These are phyloP conservation scores for Mycosarcoma mackinlayi DNA, from an alignment of 1,284 basidiomycete species.

Conservation along the genomic window DNA sequence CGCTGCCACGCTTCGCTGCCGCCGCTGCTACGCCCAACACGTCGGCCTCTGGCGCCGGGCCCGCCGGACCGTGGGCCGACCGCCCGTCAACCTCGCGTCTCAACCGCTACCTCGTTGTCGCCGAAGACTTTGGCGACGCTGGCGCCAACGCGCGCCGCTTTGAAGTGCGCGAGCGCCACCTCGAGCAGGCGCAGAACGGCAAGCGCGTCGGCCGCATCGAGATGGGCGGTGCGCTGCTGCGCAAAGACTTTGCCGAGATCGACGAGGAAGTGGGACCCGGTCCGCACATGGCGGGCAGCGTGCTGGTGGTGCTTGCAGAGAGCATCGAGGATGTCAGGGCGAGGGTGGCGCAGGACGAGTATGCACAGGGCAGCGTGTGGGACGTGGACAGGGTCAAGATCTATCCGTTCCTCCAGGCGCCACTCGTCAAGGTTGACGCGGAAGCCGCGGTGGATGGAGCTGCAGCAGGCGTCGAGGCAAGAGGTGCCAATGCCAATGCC, in stretches of 20 bases:
- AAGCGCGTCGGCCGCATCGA: constrained; percentile 52
- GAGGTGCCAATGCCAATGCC: constrained; percentile 3
- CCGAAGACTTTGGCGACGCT: constrained; percentile 44
- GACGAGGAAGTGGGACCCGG: constrained; percentile 43
- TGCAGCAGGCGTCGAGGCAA: neutral
- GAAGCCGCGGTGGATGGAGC: neutral
- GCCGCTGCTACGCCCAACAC: no score
- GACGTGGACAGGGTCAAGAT: constrained; percentile 46
- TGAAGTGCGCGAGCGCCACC: constrained; percentile 56
- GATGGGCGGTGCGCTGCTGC: constrained; percentile 53
- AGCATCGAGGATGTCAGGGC: constrained; percentile 50
- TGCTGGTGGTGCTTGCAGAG: constrained; percentile 51
- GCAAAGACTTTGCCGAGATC: constrained; percentile 49
- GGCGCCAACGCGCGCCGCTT: constrained; percentile 48
- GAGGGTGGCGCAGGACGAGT: constrained; percentile 52
- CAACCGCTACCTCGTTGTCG: constrained; percentile 55
- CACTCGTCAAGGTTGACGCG: constrained; percentile 7
- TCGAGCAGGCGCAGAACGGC: constrained; percentile 47
- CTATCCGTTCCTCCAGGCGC: constrained; percentile 53
- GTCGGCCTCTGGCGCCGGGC: neutral
- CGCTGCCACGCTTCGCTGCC: constrained; percentile 10
- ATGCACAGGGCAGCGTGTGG: constrained; percentile 49
- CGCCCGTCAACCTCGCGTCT: constrained; percentile 17
- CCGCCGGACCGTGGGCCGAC: constrained; percentile 43
- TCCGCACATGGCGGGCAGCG: constrained; percentile 43